These are phyloP conservation scores for Cyclanthera cordifolia DNA, from an alignment of 306 rosid genomes.

Conservation along the genomic window DNA sequence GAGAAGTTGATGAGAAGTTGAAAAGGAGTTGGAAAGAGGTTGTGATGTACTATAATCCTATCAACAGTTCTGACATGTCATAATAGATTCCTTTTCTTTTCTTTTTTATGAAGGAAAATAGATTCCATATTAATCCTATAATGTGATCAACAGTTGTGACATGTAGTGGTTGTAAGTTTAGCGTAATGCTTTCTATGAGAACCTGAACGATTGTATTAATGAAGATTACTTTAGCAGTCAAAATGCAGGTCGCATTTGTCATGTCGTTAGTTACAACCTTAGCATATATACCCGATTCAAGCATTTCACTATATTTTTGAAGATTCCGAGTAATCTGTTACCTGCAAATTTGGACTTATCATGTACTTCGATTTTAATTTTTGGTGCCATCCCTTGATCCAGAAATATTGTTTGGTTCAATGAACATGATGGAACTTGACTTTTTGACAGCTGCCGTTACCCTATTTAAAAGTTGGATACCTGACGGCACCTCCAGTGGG, in stretches of 20 bases:
- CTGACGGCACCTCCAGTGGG: constrained; percentile 88
- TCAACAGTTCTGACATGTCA: too few species aligned
- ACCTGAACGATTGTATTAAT: not conserved
- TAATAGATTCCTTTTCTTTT: too few species aligned
- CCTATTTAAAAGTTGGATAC: constrained; percentile 80
- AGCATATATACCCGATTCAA: not conserved
- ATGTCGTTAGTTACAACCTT: not conserved
- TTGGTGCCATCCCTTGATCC: constrained; percentile 14
- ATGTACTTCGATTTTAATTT: not conserved
- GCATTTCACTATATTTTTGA: not conserved
- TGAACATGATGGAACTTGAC: constrained; percentile 22
- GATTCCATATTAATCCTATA: too few species aligned
- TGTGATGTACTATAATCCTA: too few species aligned
- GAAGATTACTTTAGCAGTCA: constrained; percentile 7
- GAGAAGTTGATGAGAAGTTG: too few species aligned
- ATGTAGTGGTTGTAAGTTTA: too few species aligned
- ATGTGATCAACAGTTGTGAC: not conserved
- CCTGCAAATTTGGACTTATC: not conserved
- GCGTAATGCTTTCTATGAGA: too few species aligned
- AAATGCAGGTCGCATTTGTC: not conserved
- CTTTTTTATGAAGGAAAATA: too few species aligned
- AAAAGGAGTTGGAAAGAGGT: too few species aligned
- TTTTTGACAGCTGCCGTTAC: constrained; percentile 76
- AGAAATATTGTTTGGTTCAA: constrained; percentile 11
- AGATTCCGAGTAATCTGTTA: not conserved